These are phyloP conservation scores for Pythium phragmitis DNA, from an alignment of 352 stramenopile species.

Conservation along the genomic window DNA sequence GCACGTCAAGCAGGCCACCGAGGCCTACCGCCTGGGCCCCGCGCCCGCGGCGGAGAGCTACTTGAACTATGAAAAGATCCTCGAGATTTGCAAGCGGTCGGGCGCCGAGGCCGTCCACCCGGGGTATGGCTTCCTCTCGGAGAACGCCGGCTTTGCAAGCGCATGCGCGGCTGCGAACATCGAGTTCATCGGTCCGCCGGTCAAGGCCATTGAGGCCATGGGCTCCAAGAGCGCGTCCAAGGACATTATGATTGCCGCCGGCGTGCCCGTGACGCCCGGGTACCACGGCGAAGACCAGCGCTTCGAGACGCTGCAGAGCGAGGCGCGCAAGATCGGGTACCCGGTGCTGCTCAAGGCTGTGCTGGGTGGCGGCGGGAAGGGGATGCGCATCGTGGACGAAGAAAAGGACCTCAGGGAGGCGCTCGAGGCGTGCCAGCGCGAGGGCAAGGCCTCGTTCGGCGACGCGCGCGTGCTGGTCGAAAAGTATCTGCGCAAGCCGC, in stretches of 20 bases:
- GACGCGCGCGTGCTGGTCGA: conserved; percentile 96
- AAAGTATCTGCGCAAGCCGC: conserved; percentile 93
- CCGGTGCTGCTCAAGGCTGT: conserved; percentile 99
- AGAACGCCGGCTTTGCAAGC: conserved; percentile 95
- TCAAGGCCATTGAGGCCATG: conserved; percentile 89
- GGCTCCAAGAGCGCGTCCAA: conserved; percentile 89
- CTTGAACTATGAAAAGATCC: conserved; percentile 89
- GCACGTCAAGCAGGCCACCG: conserved; percentile 97
- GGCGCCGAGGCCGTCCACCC: conserved; percentile 95
- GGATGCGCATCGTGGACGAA: conserved; percentile 93
- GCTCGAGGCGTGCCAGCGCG: conserved; percentile 74
- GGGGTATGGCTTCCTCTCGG: conserved; percentile 97
- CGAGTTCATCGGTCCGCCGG: conserved; percentile 94
- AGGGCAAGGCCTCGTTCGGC: conserved; percentile 92
- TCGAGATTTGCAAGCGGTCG: conserved; percentile 91
- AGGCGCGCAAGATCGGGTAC: conserved; percentile 91
- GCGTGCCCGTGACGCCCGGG: conserved; percentile 87
- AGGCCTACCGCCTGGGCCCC: conserved; percentile 92
- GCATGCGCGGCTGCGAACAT: conserved; percentile 91
- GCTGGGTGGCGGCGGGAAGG: conserved; percentile 95
- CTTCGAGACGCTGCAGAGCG: conserved; percentile 65
- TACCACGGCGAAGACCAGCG: conserved; percentile 91
- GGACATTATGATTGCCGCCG: conserved; percentile 86
- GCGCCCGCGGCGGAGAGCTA: conserved; percentile 75
- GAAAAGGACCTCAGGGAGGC: conserved; percentile 83